Base-by-base conservation (phyloP, 441 rosid genomes). In the Corymbia citriodora region DNA sequence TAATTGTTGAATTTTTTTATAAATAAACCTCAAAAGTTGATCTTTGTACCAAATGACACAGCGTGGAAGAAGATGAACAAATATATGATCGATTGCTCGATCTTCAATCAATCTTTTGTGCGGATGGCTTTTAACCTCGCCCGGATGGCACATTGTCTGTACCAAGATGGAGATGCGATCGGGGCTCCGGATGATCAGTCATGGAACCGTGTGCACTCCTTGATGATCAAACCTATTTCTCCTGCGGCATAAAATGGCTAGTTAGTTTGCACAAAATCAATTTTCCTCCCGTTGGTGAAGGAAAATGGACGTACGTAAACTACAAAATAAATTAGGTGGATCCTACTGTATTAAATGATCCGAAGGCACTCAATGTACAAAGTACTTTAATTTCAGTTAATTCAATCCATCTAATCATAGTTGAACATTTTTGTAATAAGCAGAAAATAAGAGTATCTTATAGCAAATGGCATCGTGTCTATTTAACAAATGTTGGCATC, bases 21-120 rank as follows among this genome's bases (percentile, higher is more conserved):
- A 0, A 6, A 16, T 54, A 54, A 54, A 54, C 16, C 55, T 54
- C 16, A 54, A 16, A 54, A 18, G 55, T 54, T 54, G 55, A 54
- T 7, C 55, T 16, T 2, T 54, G 16, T 54, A 16, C 19, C 19
- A 16, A 54, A 54, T 15, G 55, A 53, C 2, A 85, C 87, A 25
- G 68, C 92, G 12, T 95, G 93, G 94, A 90, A 92, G 10, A 92
- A 92, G 19, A 88, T 94, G 88, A 94, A 92, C 70, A 81, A n/a
- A 57, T 40, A 53, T 53, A 14, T 40, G 33, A 36, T 40, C 4
- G 82, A 21, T 27, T 14, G 21, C 14, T 68, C 87, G 57, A 89
- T 45, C 6, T 83, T 88, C 19, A 9, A 87, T 1, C 8, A 4
- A 0, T 53, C 53, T 48, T 65, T 87, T 27, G 18, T 54, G 8